A percentile compares a stretch with the other conserved stretches of the same genome.
Conservation (phyloP, 2,329 filamentous ascomycete genomes). For the Nemania serpens region DNA sequence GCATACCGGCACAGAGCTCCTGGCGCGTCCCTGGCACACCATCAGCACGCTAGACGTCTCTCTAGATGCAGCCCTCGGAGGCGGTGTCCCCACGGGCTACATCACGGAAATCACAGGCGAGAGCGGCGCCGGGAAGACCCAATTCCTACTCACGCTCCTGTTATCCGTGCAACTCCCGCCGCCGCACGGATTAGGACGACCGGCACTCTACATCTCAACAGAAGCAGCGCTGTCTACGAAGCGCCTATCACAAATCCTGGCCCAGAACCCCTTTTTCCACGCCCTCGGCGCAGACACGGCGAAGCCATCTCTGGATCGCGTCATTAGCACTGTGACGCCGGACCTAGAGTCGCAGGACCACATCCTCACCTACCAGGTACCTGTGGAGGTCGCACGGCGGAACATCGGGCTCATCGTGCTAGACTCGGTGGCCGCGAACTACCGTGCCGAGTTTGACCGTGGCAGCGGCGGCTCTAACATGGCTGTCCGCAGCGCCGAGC, state of each 20-base stretch:
- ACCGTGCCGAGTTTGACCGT: constrained; percentile 84
- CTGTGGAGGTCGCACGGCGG: constrained; percentile 77
- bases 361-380: constrained; percentile 90
- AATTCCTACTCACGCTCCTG: constrained; percentile 84
- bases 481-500: constrained; percentile 75
- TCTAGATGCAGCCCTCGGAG: constrained; percentile 72
- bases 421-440: constrained; percentile 94
- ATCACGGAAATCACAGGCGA: constrained; percentile 91
- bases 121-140: constrained; percentile 93
- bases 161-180: constrained; percentile 81
- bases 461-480: constrained; percentile 60
- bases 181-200: constrained; percentile 70
- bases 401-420: constrained; percentile 81
- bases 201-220: constrained; percentile 92
- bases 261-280: constrained; percentile 64
- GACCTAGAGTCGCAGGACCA: constrained; percentile 96
- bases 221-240: constrained; percentile 83
- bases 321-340: constrained; percentile 81
- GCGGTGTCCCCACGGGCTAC: constrained; percentile 79
- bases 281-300: constrained; percentile 30
- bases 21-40: constrained; percentile 50
- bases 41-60: constrained; percentile 81
- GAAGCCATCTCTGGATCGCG: constrained; percentile 69
- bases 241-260: constrained; percentile 79
- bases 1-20: constrained; percentile 46